Percentiles rank a stretch among this genome's conserved stretches.
phyloP scores from a whole-genome alignment of 2,329 filamentous ascomycete genomes.

The Aspergillus sp. region DNA sequence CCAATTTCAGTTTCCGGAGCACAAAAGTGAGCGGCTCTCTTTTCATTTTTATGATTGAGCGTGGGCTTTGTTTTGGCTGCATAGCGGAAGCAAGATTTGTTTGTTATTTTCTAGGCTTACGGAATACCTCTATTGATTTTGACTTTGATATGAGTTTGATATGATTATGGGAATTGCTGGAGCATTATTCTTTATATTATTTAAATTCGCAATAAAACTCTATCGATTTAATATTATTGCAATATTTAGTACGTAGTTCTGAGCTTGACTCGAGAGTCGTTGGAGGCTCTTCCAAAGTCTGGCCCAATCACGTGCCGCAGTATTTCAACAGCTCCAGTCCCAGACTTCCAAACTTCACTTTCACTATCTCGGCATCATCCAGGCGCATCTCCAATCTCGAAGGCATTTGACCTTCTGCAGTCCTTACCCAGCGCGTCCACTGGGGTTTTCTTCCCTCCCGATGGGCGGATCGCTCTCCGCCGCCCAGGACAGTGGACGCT shows the following conservation, averaged over 20 bases:
- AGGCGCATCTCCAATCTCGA: slow-evolving; percentile 8
- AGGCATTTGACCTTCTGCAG: slow-evolving; percentile 21
- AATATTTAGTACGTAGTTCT: neutral
- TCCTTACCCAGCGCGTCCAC: slow-evolving; percentile 15
- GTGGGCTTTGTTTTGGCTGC: slow-evolving; percentile 20
- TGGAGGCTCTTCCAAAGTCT: slow-evolving; percentile 1
- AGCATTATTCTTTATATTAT: neutral
- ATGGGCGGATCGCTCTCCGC: slow-evolving; percentile 36
- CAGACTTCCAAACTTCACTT: slow-evolving; percentile 2
- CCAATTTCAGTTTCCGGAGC: slow-evolving; percentile 12
- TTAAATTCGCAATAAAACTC: neutral
- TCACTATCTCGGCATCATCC: slow-evolving; percentile 11
- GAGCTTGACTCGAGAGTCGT: neutral
- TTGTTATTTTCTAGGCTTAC: slow-evolving; percentile 8
- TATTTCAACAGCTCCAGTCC: neutral
- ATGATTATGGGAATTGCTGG: neutral
- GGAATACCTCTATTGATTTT: slow-evolving; percentile 7
- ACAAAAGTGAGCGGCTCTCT: slow-evolving; percentile 15
- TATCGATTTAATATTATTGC: neutral
- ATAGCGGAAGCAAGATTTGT: slow-evolving; percentile 20
- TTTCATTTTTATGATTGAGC: slow-evolving; percentile 14
- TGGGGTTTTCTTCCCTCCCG: slow-evolving; percentile 26
- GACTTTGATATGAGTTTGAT: neutral
- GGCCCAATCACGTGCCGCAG: slow-evolving; percentile 8
- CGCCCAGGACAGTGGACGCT: slow-evolving; percentile 39